These are phyloP conservation scores for Russula earlei DNA, from an alignment of 768 basidiomycete species.

Conservation along the genomic window DNA sequence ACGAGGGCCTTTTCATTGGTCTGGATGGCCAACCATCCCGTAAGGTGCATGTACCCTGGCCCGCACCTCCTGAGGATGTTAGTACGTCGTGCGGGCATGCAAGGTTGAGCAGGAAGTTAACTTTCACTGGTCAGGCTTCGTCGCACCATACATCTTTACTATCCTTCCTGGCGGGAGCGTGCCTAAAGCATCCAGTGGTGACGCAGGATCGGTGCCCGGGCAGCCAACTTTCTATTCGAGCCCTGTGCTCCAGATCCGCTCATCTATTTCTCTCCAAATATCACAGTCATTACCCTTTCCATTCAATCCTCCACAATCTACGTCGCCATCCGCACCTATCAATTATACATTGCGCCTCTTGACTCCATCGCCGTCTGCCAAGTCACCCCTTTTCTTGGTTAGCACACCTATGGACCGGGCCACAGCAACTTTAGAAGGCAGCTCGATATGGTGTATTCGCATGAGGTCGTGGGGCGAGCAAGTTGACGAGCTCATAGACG, in stretches of 20 bases:
- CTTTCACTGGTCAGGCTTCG: slow-evolving; percentile 39
- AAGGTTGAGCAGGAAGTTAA: slow-evolving; percentile 1
- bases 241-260: slow-evolving; percentile 59
- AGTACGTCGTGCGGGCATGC: slow-evolving; percentile 31
- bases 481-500: slow-evolving; percentile 71
- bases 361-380: slow-evolving; percentile 41
- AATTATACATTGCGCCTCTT: slow-evolving; percentile 58
- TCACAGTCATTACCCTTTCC: slow-evolving; percentile 61
- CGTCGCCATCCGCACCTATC: slow-evolving; percentile 22
- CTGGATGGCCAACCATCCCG: slow-evolving; percentile 46
- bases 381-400: slow-evolving; percentile 51
- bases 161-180: slow-evolving; percentile 63
- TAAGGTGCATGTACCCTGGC: slow-evolving; percentile 53
- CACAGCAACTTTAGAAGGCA: slow-evolving; percentile 58
- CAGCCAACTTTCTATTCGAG: slow-evolving; percentile 39
- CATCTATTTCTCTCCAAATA: slow-evolving; percentile 52
- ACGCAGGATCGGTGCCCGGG: slow-evolving; percentile 22
- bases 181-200: slow-evolving; percentile 24
- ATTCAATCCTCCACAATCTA: slow-evolving; percentile 31
- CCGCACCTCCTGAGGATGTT: slow-evolving; percentile 74
- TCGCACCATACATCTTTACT: slow-evolving; percentile 72
- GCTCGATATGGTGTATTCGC: slow-evolving; percentile 62
- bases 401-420: slow-evolving; percentile 70
- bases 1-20: slow-evolving; percentile 58
- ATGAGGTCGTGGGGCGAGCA: slow-evolving; percentile 74